These are phyloP conservation scores for Solanum ossicruentum DNA, from an alignment of 257 asterid species.

Conservation along the genomic window DNA sequence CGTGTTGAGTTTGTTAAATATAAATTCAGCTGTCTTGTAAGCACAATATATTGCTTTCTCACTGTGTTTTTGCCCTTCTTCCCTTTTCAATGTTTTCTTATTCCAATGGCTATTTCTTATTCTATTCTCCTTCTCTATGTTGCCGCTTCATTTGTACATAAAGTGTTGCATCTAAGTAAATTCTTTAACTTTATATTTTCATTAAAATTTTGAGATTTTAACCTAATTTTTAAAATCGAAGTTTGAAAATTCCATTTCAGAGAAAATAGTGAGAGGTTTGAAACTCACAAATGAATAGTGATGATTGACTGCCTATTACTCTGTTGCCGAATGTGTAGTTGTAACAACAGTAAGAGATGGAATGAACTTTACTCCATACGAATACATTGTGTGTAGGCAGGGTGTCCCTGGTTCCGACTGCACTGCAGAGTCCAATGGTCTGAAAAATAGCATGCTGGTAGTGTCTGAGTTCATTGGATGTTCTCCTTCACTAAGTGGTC, in stretches of 20 bases:
- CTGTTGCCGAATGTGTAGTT: slow-evolving; percentile 34
- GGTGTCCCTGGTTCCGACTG: slow-evolving; percentile 19
- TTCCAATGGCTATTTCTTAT: neutral
- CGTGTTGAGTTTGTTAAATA: neutral
- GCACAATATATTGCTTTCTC: neutral
- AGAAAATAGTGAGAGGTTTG: neutral
- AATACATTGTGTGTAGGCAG: slow-evolving; percentile 31
- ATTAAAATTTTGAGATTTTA: neutral
- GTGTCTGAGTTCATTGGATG: slow-evolving; percentile 49
- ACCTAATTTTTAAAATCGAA: neutral
- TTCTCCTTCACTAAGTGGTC: slow-evolving; percentile 46
- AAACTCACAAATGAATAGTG: neutral
- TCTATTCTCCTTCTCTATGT: neutral
- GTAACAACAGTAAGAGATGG: slow-evolving; percentile 48
- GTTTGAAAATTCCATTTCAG: neutral
- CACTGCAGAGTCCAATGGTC: slow-evolving; percentile 8
- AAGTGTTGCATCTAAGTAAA: neutral
- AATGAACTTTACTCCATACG: slow-evolving; percentile 43
- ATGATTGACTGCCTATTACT: slow-evolving; percentile 20
- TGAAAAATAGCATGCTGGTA: slow-evolving; percentile 33
- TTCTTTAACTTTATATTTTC: neutral
- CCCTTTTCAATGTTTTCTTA: neutral
- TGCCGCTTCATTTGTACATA: neutral
- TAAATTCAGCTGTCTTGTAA: neutral
- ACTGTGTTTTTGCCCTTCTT: neutral